Base-by-base conservation (phyloP, 2,329 filamentous ascomycete genomes). In the Exophiala lecanii-corni region DNA sequence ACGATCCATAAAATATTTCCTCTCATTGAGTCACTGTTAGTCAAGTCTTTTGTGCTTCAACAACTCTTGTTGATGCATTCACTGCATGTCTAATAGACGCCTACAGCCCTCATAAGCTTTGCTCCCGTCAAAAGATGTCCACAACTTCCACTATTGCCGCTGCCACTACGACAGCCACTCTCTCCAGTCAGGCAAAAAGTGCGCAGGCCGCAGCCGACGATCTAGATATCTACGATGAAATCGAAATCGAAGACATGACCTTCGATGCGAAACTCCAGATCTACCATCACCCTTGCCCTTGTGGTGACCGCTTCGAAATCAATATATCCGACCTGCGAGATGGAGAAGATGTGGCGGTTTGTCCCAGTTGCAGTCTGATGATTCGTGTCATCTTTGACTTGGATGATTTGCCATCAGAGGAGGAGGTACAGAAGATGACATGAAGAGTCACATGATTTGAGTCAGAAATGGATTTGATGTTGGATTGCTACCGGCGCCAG, bases 171-270 rank as follows among this genome's bases (percentile, higher is more conserved):
- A 42, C 44, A 13, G 20, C 36, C 18, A 41, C 30, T 9, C 13
- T 33, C 7, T 9, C 7, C 30, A 15, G 13, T 6, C 9, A 35
- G 16, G 6, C 13, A 4, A 35, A 35, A 20, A 7, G 7, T 6
- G 12, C 6, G 12, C 33, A 35, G 18, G 23, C 23, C 1, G 31
- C 36, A 15, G 36, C 35, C 39, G 77, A 83, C 53, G 74, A 78
- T 40, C 66, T 84, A 44, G 81, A 84, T 55, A 86, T 95, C 63
- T 97, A 96, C 73, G 91, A 97, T 61, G 91, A 96, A 68, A 91
- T 97, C 67, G 91, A 97, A 65, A 96, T 97, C 71, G 91, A 97
- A 66, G 92, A 98, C 68, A 94, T 96, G 89, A 92, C 86, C 59
- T 96, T 79, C 64, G 89, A 96, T 66, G 71, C 81, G 35, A 74